Evolutionary conservation across 441 rosid species (phyloP), one percentile per base, ranked within the genome.

Genomic region (Adansonia gregorii): DNA sequence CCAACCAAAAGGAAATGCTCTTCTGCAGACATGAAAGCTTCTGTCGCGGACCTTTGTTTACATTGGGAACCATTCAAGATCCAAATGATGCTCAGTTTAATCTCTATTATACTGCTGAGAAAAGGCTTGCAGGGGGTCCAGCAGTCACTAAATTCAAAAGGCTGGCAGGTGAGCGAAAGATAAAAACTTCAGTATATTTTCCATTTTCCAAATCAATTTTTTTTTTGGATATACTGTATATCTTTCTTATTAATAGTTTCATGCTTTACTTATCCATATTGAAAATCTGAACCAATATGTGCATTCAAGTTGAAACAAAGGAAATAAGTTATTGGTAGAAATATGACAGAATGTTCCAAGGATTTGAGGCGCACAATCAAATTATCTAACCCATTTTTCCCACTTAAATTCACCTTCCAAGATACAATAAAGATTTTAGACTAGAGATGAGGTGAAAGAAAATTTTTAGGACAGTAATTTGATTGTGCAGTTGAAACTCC

Each of bases 11-110:
- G 78, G 97, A 95, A 6, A 76, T 84, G 74, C 24, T 86, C 64
- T 85, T 89, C 45, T 83, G 91, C 81, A 90, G 97, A 78, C 98
- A 96, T 67, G 94, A 89, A 86, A 92, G 98, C 87, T 94, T 94
- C 82, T 80, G 75, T 52, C 77, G 71, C 9, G 94, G 94, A 69
- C 63, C 87, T 61, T 82, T 84, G 71, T 85, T 75, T 73, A 77
- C 87, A 14, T 60, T 87, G 11, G 88, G 85, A 31, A 48, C 74
- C 70, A 77, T 64, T 39, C 83, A 82, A n/a, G 89, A 85, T 45
- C 80, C 76, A 2, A 83, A 70, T 9, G 64, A 41, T 43, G 39
- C 67, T 46, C 77, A 51, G 10, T 54, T 67, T n/a, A 71, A 8
- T 55, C 65, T 72, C 54, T 54, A 41, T 69, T 71, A 35, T 46